Percentiles rank a stretch among this genome's conserved stretches.
These are phyloP conservation scores for Margaritispora aquatica DNA, from an alignment of 495 filamentous ascomycete genomes.

Conservation along the genomic window DNA sequence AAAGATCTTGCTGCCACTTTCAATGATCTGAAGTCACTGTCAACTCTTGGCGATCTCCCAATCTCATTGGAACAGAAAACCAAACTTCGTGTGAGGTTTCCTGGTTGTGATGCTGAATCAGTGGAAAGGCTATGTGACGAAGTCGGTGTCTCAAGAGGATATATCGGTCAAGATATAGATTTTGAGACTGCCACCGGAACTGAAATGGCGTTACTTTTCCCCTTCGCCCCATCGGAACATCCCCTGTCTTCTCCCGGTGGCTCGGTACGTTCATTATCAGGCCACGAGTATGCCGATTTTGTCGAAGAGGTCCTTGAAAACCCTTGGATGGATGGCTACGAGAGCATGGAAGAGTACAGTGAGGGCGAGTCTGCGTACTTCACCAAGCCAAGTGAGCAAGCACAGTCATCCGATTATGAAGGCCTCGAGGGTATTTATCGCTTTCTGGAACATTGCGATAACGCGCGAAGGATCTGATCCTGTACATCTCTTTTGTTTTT, in stretches of 20 bases:
- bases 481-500: not conserved
- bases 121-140: conserved; percentile 84
- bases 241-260: conserved; percentile 39
- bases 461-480: conserved; percentile 34
- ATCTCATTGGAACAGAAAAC: conserved; percentile 58
- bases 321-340: conserved; percentile 46
- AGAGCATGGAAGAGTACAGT: conserved; percentile 44
- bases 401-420: conserved; percentile 53
- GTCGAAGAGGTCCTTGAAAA: conserved; percentile 37
- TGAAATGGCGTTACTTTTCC: conserved; percentile 73
- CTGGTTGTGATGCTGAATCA: conserved; percentile 78
- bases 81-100: conserved; percentile 73
- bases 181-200: conserved; percentile 58
- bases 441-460: conserved; percentile 83
- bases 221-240: conserved; percentile 63
- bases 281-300: conserved; percentile 28
- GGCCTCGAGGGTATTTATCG: conserved; percentile 80
- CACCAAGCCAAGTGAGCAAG: conserved; percentile 37
- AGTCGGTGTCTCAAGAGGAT: conserved; percentile 70
- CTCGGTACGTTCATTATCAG: conserved; percentile 33
- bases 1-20: conserved; percentile 76
- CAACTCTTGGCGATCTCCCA: conserved; percentile 74
- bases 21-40: conserved; percentile 72
- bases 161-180: conserved; percentile 71
- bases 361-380: conserved; percentile 39